Percentiles rank a stretch among this genome's conserved stretches.
Conservation (phyloP, 202 grass and related monocot species). For the Brachypodium distachyon region DNA sequence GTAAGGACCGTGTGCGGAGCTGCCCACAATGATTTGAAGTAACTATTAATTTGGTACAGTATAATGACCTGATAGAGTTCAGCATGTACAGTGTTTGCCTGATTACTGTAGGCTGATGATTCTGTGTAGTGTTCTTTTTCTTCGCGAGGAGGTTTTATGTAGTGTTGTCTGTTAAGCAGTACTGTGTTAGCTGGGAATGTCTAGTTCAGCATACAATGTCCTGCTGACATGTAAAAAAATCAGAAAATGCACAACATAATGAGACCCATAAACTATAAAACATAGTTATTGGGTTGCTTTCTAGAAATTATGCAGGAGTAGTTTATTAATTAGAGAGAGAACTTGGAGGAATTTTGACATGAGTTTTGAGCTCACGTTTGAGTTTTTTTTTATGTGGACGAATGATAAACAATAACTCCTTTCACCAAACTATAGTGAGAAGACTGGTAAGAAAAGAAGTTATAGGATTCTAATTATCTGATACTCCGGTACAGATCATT, state of each 20-base stretch:
- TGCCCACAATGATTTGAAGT: not conserved
- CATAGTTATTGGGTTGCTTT: not conserved
- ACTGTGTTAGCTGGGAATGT: not conserved
- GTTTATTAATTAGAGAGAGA: not conserved
- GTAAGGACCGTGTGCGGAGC: not conserved
- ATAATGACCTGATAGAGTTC: not conserved
- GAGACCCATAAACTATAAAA: not conserved
- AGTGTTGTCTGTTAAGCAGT: not conserved
- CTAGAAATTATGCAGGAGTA: not conserved
- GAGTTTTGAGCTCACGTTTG: not conserved
- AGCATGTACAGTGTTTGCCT: not conserved
- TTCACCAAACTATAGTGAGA: too few relatives aligned
- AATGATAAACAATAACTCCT: too few relatives aligned
- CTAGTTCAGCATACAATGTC: not conserved
- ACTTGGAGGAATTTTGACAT: not conserved
- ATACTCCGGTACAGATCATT: too few relatives aligned
- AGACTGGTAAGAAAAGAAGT: too few relatives aligned
- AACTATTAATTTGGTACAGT: not conserved
- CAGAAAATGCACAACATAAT: not conserved
- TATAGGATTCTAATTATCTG: too few relatives aligned
- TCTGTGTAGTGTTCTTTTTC: not conserved
- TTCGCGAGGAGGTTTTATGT: not conserved
- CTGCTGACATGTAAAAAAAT: not conserved
- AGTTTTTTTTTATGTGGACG: not conserved
- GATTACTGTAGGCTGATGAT: constrained; percentile 9